Base-by-base conservation (phyloP, 108 stramenopile genomes). In the Fragilaria radians region DNA sequence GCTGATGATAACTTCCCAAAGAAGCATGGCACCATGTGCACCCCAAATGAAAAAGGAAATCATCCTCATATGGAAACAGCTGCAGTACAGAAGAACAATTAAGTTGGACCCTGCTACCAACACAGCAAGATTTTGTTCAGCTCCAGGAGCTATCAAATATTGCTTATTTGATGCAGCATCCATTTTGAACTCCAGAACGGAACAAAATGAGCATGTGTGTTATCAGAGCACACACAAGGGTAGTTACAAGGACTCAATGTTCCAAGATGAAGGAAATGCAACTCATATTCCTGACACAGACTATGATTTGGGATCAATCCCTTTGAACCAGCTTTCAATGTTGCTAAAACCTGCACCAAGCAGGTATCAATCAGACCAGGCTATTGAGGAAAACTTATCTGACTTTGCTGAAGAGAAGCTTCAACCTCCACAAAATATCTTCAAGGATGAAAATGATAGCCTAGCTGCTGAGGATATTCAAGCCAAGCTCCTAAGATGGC, bases 71-170 rank as follows among this genome's bases (percentile, higher is more conserved):
- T 59, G 59, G 59, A 27, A 28, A 2, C 11, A 46, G 3, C 3
- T 4, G 19, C 21, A 11, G 4, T 47, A 5, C 45, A 19, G 25
- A 21, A 22, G 59, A 47, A 48, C 46, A 1, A 59, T 59, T 5
- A 3, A 3, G 3, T 47, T 46, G 32, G 29, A 31, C 32, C 29
- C 19, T 21, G 26, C 29, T 2, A 54, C 48, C 42, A 65, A 71
- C 28, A 58, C 60, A 23, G 63, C 36, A 4, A 51, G 46, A 0
- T 32, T 71, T 55, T 3, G 1, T 17, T 50, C 30, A 5, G 63
- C 70, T 0, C 32, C 63, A 11, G 70, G 63, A 4, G 58, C 52
- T 48, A 32, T 21, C 24, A 32, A 65, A n/a, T 65, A 27, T 48
- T 24, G 47, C 9, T 34, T 27, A 4, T 71, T 52, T 45, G 33